A percentile compares a stretch with the other conserved stretches of the same genome.
phyloP scores from a whole-genome alignment of 139 green algal species.

The Dunaliella primolecta region DNA sequence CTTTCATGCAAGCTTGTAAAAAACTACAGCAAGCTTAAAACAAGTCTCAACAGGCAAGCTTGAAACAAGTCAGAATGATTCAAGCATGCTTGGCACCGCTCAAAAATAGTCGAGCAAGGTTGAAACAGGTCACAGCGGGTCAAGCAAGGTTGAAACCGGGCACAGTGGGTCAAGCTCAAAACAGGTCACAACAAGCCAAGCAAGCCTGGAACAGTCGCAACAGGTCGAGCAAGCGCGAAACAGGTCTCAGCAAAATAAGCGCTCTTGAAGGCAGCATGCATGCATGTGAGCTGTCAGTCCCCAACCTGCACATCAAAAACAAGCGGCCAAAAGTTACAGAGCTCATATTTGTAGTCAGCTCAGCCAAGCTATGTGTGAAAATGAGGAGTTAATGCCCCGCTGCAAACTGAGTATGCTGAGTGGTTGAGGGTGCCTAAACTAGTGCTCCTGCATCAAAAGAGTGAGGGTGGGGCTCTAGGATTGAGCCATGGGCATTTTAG shows the following conservation, averaged over 20 bases:
- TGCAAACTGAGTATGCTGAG: too few relatives aligned
- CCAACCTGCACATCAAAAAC: neutral
- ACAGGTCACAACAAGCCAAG: neutral
- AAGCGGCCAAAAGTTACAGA: neutral
- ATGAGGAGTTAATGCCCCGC: too few relatives aligned
- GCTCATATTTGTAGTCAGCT: too few relatives aligned
- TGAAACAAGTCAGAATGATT: neutral
- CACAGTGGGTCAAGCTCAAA: neutral
- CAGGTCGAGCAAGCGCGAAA: neutral
- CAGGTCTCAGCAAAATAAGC: neutral
- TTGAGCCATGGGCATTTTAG: too few relatives aligned
- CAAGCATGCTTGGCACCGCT: neutral
- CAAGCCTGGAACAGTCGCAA: neutral
- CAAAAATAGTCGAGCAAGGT: neutral
- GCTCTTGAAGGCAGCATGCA: too few relatives aligned
- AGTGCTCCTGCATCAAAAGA: too few relatives aligned
- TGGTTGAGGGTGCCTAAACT: too few relatives aligned
- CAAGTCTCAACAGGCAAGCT: too few relatives aligned
- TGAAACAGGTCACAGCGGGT: neutral
- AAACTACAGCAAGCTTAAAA: too few relatives aligned
- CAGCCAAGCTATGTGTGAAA: too few relatives aligned
- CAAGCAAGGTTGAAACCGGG: neutral
- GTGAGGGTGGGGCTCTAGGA: too few relatives aligned
- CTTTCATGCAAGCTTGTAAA: neutral
- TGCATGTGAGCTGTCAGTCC: neutral